Evolutionary conservation across 129 eudicot species (phyloP).

Genomic region (Centella asiatica): DNA sequence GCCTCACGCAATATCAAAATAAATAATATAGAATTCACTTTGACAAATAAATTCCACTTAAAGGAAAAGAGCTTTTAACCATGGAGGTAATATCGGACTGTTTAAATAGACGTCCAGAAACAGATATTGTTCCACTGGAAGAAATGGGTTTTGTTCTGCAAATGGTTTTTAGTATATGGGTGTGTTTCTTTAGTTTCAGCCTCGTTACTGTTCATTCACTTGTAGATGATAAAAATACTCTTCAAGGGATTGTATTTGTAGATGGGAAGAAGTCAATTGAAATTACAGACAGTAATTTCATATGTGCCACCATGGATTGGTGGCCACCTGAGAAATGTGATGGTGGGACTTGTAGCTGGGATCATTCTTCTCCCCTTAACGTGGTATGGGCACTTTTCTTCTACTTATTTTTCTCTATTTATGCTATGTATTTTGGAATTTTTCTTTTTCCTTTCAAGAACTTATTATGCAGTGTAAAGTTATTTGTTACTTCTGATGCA

Average conservation of each 20-base stretch:
- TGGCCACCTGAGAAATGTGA: conserved; percentile 99
- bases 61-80: too few species aligned
- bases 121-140: conserved; percentile 13
- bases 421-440: not conserved
- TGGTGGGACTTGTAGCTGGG: conserved; percentile 93
- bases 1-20: too few species aligned
- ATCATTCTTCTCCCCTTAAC: conserved; percentile 73
- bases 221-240: conserved; percentile 7
- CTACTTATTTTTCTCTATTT: not conserved
- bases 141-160: conserved; percentile 43
- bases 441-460: not conserved
- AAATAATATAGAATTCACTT: too few species aligned
- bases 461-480: not conserved
- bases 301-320: conserved; percentile 96
- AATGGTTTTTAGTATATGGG: conserved; percentile 36
- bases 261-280: conserved; percentile 53
- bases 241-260: conserved; percentile 37
- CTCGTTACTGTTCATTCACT: conserved; percentile 29
- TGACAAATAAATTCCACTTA: too few species aligned
- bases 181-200: conserved; percentile 32
- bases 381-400: conserved; percentile 41
- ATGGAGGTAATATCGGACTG: too few species aligned
- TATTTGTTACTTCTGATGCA: conserved; percentile 30
- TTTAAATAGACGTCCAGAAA: not conserved
- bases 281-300: conserved; percentile 49